phyloP scores from a whole-genome alignment of 1,139 yeast genomes.

The Taphrina betulina region DNA sequence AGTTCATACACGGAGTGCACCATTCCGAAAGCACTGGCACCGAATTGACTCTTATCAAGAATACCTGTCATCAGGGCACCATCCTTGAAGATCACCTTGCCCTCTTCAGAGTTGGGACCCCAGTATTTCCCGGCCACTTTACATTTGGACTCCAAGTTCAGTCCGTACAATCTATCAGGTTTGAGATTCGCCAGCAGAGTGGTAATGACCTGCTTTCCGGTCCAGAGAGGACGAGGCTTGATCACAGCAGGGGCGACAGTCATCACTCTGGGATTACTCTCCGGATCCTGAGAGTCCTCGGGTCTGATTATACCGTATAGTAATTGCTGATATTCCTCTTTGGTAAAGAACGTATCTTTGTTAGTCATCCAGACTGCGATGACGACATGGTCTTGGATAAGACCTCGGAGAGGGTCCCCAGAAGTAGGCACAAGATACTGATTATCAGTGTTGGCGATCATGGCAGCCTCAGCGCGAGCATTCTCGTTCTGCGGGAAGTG shows the following conservation, averaged over 20 bases:
- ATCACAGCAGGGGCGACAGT: conserved; percentile 87
- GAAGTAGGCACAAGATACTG: conserved; percentile 98
- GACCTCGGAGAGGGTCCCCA: conserved; percentile 96
- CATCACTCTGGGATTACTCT: conserved; percentile 50
- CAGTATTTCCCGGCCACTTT: conserved; percentile 94
- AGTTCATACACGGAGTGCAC: conserved; percentile 96
- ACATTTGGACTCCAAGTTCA: conserved; percentile 76
- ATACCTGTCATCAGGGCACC: conserved; percentile 92
- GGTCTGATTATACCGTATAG: conserved; percentile 94
- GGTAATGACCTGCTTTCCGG: conserved; percentile 96
- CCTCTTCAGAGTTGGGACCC: conserved; percentile 81
- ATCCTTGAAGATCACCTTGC: conserved; percentile 76
- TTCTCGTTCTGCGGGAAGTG: conserved; percentile 99
- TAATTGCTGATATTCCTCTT: conserved; percentile 90
- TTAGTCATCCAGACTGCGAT: conserved; percentile 98
- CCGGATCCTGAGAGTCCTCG: conserved; percentile 61
- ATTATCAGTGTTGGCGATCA: conserved; percentile 93
- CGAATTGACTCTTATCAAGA: conserved; percentile 95
- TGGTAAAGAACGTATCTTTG: conserved; percentile 85
- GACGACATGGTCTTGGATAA: conserved; percentile 97
- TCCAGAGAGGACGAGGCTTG: conserved; percentile 91
- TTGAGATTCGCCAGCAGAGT: conserved; percentile 56
- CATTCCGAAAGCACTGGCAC: conserved; percentile 95
- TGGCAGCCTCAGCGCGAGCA: conserved; percentile 93
- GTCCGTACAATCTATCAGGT: conserved; percentile 69